These are phyloP conservation scores for Monosporascus sp. DNA, from an alignment of 2,329 filamentous ascomycete species.

Conservation along the genomic window DNA sequence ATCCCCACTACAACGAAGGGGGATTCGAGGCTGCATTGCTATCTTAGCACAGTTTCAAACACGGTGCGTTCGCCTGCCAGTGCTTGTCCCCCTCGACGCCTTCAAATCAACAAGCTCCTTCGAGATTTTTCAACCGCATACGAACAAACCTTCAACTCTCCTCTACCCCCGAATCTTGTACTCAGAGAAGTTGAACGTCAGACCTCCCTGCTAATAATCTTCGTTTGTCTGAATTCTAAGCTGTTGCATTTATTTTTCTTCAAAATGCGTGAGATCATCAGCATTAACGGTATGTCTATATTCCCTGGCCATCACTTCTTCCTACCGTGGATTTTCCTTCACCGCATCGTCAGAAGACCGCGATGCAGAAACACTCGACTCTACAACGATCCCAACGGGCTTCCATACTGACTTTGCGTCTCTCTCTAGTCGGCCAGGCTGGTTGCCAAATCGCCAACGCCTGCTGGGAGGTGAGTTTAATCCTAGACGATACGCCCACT, in stretches of 20 bases:
- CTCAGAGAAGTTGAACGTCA: constrained; percentile 1
- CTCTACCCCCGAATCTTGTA: not conserved
- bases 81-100: not conserved
- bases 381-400: constrained; percentile 14
- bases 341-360: constrained; percentile 36
- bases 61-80: not conserved
- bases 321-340: constrained; percentile 35
- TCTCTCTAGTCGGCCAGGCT: constrained; percentile 86
- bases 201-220: constrained; percentile 19
- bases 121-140: not conserved
- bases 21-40: too few species aligned
- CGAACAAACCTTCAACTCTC: not conserved
- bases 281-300: constrained; percentile 81
- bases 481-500: not conserved
- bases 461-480: constrained; percentile 92
- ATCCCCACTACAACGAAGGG: too few species aligned
- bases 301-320: constrained; percentile 22
- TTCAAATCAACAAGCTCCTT: not conserved
- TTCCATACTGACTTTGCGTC: constrained; percentile 48
- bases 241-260: constrained; percentile 30
- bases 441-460: constrained; percentile 99
- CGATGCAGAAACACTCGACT: constrained; percentile 6
- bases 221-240: constrained; percentile 25
- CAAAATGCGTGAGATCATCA: constrained; percentile 99
- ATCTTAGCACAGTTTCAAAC: too few species aligned